Conservation (phyloP, 1,284 basidiomycete species). For the Malassezia brasiliensis region DNA sequence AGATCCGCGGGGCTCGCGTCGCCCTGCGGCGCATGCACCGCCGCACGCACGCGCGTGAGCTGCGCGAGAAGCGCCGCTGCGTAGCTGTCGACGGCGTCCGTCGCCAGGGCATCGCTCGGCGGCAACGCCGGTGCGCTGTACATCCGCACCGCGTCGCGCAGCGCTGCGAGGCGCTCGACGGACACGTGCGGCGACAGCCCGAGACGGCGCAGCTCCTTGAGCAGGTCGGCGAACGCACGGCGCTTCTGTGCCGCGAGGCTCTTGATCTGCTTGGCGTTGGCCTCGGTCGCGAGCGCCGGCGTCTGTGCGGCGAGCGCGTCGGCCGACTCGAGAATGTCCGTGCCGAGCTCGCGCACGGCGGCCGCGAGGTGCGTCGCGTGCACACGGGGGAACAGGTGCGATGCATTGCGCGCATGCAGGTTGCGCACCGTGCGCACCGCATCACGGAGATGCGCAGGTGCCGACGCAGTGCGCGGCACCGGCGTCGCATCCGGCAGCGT, state of each 20-base stretch:
- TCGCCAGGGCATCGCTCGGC: constrained; percentile 24
- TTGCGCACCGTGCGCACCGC: constrained; percentile 19
- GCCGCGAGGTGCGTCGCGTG: constrained; percentile 8
- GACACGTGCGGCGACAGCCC: constrained; percentile 55
- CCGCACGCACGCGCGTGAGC: constrained; percentile 61
- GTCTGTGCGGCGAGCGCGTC: constrained; percentile 54
- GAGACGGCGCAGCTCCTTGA: constrained; percentile 74
- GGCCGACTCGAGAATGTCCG: constrained; percentile 64
- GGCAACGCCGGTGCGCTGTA: constrained; percentile 51
- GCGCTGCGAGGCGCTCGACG: constrained; percentile 60
- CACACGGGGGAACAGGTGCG: constrained; percentile 23
- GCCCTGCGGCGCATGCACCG: constrained; percentile 62
- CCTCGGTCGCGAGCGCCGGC: constrained; percentile 32
- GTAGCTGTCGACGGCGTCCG: constrained; percentile 57
- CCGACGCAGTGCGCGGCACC: neutral
- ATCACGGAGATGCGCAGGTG: constrained; percentile 6
- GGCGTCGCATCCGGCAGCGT: neutral
- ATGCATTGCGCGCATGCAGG: constrained; percentile 21
- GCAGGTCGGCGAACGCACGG: constrained; percentile 79
- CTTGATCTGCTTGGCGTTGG: constrained; percentile 63
- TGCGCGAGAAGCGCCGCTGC: constrained; percentile 62
- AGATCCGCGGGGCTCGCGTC: constrained; percentile 79
- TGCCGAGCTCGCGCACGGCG: constrained; percentile 53
- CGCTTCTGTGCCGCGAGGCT: constrained; percentile 68
- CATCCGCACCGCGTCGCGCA: constrained; percentile 62